These are phyloP conservation scores for Austropuccinia psidii DNA, from an alignment of 1,284 basidiomycete genomes.

Conservation along the genomic window DNA sequence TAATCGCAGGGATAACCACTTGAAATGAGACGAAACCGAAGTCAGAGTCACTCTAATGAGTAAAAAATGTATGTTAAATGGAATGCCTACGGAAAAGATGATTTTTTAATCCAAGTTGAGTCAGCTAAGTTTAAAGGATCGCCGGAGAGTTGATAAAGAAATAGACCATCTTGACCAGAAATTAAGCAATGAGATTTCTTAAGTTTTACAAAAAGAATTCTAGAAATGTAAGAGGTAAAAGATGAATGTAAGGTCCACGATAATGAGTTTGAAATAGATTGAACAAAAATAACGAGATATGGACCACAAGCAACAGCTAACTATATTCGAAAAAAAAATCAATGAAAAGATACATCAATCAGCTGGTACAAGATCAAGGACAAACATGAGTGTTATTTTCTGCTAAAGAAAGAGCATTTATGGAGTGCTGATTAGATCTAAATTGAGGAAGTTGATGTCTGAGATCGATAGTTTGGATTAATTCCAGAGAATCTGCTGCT, in stretches of 20 bases:
- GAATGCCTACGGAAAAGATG: conserved; percentile 2
- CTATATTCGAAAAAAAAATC: not conserved
- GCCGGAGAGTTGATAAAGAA: conserved; percentile 6
- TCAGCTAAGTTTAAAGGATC: not conserved
- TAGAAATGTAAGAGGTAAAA: conserved; percentile 1
- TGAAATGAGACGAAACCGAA: not conserved
- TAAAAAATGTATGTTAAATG: not conserved
- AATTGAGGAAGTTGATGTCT: conserved; percentile 13
- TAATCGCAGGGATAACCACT: conserved; percentile 19
- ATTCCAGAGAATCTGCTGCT: not conserved
- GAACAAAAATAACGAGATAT: conserved; percentile 7
- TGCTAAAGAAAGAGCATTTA: conserved; percentile 8
- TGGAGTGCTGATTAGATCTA: not conserved
- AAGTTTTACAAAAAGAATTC: conserved; percentile 5
- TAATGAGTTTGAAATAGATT: not conserved
- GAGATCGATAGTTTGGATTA: conserved; percentile 18
- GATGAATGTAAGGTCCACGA: conserved; percentile 30
- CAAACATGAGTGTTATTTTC: not conserved
- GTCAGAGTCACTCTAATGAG: too few species aligned
- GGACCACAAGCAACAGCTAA: conserved; percentile 16
- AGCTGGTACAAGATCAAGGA: not conserved
- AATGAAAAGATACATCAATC: not conserved
- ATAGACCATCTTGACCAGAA: conserved; percentile 18
- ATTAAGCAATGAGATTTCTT: conserved; percentile 12
- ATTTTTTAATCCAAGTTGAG: conserved; percentile 21